A percentile compares a stretch with the other conserved stretches of the same genome.
These are phyloP conservation scores for Xylariaceae sp. DNA, from an alignment of 2,329 filamentous ascomycete genomes.

Conservation along the genomic window DNA sequence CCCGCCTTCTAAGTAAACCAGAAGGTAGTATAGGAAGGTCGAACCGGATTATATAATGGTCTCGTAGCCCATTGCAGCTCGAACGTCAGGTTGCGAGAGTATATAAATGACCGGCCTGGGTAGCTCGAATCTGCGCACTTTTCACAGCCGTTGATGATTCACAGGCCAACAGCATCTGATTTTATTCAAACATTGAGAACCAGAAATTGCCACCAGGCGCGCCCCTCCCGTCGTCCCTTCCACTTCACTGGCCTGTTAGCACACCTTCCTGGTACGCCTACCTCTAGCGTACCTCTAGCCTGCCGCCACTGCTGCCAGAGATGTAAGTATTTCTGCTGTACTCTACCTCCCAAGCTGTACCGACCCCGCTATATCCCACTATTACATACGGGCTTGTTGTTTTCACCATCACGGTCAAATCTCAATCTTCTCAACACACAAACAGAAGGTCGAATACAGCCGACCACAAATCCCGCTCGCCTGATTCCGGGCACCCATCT, in stretches of 20 bases:
- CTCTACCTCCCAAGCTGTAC: no score
- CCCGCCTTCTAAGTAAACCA: background rate
- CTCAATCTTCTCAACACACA: background rate
- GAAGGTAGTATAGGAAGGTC: constrained; percentile 3
- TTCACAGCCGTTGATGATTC: no score
- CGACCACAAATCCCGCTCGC: no score
- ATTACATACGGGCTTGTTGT: background rate
- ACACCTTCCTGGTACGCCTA: no score
- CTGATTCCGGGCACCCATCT: no score
- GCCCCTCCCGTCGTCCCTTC: no score
- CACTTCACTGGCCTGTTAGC: no score
- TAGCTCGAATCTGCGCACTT: no score
- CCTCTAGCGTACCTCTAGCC: background rate
- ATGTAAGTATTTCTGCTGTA: background rate
- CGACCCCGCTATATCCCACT: background rate
- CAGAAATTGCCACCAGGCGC: no score
- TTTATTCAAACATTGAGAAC: no score
- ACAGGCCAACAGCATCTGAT: no score
- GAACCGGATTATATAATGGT: constrained; percentile 4
- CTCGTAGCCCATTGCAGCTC: background rate
- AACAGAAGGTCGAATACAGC: background rate
- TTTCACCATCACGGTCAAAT: background rate
- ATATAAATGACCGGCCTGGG: constrained; percentile 25
- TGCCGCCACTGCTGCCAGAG: background rate
- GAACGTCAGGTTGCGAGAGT: constrained; percentile 7